A percentile compares a stretch with the other conserved stretches of the same genome.
These are phyloP conservation scores for Rhodotorula sp. DNA, from an alignment of 1,284 basidiomycete species.

Conservation along the genomic window DNA sequence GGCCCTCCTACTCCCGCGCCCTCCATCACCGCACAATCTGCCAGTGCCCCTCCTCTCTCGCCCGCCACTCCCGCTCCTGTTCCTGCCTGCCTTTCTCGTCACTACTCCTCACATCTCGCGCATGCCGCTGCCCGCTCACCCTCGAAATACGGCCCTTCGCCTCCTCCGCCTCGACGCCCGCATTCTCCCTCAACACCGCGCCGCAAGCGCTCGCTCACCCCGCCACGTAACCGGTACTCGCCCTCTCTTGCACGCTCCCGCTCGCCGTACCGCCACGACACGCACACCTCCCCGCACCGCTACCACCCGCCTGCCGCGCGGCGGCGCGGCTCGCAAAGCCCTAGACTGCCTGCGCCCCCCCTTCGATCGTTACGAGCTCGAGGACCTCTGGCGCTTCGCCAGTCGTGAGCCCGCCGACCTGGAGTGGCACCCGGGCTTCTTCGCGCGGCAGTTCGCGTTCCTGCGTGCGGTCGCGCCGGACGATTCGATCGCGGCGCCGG, in stretches of 20 bases:
- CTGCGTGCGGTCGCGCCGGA: not conserved
- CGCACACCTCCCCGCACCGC: too few relatives aligned
- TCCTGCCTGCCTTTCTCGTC: too few relatives aligned
- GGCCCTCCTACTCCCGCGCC: too few relatives aligned
- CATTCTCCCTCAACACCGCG: too few relatives aligned
- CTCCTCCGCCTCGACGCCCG: not conserved
- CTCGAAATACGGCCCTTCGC: not conserved
- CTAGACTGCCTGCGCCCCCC: not conserved
- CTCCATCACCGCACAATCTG: too few relatives aligned
- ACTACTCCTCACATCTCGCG: too few relatives aligned
- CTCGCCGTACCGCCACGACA: not conserved
- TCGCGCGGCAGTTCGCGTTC: conserved; percentile 3
- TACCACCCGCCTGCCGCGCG: not conserved
- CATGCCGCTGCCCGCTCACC: too few relatives aligned
- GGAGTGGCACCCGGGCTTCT: not conserved
- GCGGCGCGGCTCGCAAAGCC: not conserved
- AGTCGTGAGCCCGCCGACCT: not conserved
- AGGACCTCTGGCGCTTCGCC: not conserved
- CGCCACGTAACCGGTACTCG: not conserved
- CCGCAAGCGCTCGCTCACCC: not conserved
- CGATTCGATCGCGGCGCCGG: not conserved
- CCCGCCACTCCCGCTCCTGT: not conserved
- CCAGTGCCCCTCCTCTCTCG: too few relatives aligned
- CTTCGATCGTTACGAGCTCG: not conserved
- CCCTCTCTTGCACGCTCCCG: not conserved